Percentiles rank a stretch among this genome's conserved stretches.
Conservation (phyloP, 441 rosid genomes). For the Adansonia rubrostipa region DNA sequence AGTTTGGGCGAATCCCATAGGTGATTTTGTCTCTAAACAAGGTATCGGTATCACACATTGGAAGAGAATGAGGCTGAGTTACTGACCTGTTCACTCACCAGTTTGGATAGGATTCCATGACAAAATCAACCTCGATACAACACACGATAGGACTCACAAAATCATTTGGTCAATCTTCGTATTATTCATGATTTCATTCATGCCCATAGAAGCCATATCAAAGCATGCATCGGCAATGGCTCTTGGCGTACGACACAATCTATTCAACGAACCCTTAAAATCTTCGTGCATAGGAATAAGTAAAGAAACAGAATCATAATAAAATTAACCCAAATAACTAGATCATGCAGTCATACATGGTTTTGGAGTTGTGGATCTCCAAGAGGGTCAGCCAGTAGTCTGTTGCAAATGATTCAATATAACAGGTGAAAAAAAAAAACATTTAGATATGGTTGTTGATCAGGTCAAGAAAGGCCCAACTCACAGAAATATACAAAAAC, state of each 20-base stretch:
- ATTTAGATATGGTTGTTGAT: neutral
- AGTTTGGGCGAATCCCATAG: constrained; percentile 56
- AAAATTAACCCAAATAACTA: neutral
- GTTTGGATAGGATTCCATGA: constrained; percentile 96
- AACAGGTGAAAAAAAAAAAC: neutral
- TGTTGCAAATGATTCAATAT: neutral
- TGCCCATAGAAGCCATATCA: neutral
- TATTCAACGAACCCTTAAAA: neutral
- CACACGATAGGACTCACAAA: neutral
- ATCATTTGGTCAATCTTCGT: neutral
- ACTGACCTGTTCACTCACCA: constrained; percentile 88
- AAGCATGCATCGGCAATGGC: neutral
- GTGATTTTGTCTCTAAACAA: constrained; percentile 26
- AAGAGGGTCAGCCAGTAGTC: neutral
- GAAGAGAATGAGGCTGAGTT: constrained; percentile 12
- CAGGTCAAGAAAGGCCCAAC: constrained; percentile 11
- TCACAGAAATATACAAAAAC: constrained; percentile 6
- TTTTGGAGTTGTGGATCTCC: neutral
- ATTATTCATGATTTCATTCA: neutral
- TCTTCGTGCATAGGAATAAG: neutral
- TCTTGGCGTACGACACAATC: neutral
- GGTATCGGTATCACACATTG: no score
- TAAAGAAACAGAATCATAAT: neutral
- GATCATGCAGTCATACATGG: neutral
- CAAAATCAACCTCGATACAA: constrained; percentile 81